phyloP scores from a whole-genome alignment of 176 grass and related monocot species.

The Alopecurus myosuroides region DNA sequence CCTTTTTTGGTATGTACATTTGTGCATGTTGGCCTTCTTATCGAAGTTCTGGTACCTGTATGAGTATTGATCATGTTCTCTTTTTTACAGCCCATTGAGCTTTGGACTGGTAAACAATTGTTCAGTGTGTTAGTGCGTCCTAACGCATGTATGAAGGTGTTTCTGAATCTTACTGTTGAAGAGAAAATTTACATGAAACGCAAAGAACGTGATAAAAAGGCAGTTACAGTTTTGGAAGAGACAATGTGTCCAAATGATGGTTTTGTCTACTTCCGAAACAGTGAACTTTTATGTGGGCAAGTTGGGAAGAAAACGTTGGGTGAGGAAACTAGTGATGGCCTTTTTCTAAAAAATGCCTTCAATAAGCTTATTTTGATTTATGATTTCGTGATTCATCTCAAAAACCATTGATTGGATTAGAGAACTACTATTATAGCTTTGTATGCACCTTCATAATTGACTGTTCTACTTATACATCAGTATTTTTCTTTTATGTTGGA shows the following conservation, averaged over 20 bases:
- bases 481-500: slow-evolving; percentile 9
- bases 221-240: slow-evolving; percentile 21
- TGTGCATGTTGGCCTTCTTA: slow-evolving; percentile 24
- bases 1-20: slow-evolving; percentile 3
- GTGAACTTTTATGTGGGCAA: slow-evolving; percentile 88
- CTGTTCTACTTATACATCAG: background rate
- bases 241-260: slow-evolving; percentile 91
- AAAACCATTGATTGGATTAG: background rate
- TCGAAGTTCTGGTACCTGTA: background rate
- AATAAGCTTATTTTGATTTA: background rate
- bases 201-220: background rate
- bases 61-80: slow-evolving; percentile 8
- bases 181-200: slow-evolving; percentile 69
- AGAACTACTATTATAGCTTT: background rate
- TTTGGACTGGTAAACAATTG: slow-evolving; percentile 96
- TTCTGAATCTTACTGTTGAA: slow-evolving; percentile 80
- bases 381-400: background rate
- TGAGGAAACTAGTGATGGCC: slow-evolving; percentile 22
- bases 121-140: slow-evolving; percentile 89
- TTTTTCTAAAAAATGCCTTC: background rate
- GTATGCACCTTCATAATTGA: background rate
- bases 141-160: slow-evolving; percentile 80
- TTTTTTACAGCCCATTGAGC: slow-evolving; percentile 80
- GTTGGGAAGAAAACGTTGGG: slow-evolving; percentile 89
- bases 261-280: slow-evolving; percentile 90